Evolutionary conservation across 768 basidiomycete species (phyloP).

Genomic region (Crucibulum laeve): DNA sequence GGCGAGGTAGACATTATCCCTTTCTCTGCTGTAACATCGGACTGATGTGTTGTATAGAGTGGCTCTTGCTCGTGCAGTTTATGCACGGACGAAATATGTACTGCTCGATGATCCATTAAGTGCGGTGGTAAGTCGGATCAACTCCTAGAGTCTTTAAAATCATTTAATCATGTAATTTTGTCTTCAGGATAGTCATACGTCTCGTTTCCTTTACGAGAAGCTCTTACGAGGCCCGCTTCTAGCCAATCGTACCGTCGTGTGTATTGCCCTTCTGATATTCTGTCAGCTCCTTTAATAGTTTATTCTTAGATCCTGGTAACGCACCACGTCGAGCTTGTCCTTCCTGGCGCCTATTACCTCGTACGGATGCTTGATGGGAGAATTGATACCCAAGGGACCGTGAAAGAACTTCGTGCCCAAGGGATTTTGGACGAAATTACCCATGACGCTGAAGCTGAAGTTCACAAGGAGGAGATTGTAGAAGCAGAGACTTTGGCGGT

Average conservation of each 20-base stretch:
- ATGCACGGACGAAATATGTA: slow-evolving; percentile 64
- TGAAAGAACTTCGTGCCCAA: slow-evolving; percentile 55
- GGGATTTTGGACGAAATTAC: slow-evolving; percentile 62
- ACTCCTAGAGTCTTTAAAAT: too few species aligned
- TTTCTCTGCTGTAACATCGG: not conserved
- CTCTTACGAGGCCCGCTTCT: slow-evolving; percentile 27
- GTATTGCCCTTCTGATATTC: slow-evolving; percentile 16
- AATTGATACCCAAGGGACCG: slow-evolving; percentile 69
- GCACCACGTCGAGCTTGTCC: slow-evolving; percentile 80
- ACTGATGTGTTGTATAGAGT: slow-evolving; percentile 46
- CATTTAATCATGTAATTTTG: not conserved
- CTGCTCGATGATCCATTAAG: slow-evolving; percentile 82
- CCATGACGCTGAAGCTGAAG: slow-evolving; percentile 44
- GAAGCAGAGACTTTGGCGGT: slow-evolving; percentile 21
- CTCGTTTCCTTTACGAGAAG: slow-evolving; percentile 25
- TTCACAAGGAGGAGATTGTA: slow-evolving; percentile 39
- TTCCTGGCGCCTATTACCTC: slow-evolving; percentile 69
- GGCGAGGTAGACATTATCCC: slow-evolving; percentile 43
- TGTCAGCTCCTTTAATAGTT: not conserved
- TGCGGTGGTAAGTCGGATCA: slow-evolving; percentile 26
- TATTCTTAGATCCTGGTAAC: slow-evolving; percentile 48
- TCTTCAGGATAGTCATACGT: slow-evolving; percentile 27
- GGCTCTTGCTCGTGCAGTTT: slow-evolving; percentile 79
- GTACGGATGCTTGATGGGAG: slow-evolving; percentile 81
- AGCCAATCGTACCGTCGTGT: slow-evolving; percentile 46